Base-by-base conservation (phyloP, 305 asterid genomes). In the Fraxinus sp. region DNA sequence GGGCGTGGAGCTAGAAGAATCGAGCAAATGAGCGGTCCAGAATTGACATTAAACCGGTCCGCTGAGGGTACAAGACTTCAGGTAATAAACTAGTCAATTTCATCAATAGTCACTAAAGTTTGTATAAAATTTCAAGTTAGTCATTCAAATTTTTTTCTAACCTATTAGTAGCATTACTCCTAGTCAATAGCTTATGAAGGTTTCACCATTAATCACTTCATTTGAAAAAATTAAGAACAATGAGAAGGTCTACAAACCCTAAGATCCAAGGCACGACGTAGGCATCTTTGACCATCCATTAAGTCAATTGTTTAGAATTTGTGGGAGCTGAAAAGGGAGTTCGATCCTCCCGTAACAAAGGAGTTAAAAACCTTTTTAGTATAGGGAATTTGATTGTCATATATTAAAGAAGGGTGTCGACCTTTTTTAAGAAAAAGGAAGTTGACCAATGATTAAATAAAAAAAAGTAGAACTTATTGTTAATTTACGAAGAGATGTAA, bases 11-110 rank as follows among this genome's bases (percentile, higher is more conserved):
- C 72, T 77, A 76, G 39, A 52, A 78, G 57, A 55, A 52, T 80
- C 87, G 85, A 59, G 39, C 77, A 78, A 81, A 84, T 81, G 57
- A 59, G 37, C 80, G 85, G 85, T 81, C 81, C 87, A 73, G 62
- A 57, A 22, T 30, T 8, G 76, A 57, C 46, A 66, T 11, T 59
- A 36, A 49, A 71, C 84, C 82, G 79, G 86, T 71, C 26, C 32
- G 41, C 20, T 24, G 24, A 24, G 59, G 76, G 32, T 6, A 26
- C 10, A 7, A 3, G 46, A 26, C 32, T 62, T 62, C 71, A 8
- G 71, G 71, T 7, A 22, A 22, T 3, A 18, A 49, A 49, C 13
- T 3, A 62, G 13, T 20, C 22, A 62, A 62, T 62, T 62, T 22
- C 13, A 62, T 14, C 32, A 18, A 62, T 20, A 62, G 71, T 62